A percentile compares a stretch with the other conserved stretches of the same genome.
phyloP scores from a whole-genome alignment of 2,329 filamentous ascomycete genomes.

The Didymella lethalis region DNA sequence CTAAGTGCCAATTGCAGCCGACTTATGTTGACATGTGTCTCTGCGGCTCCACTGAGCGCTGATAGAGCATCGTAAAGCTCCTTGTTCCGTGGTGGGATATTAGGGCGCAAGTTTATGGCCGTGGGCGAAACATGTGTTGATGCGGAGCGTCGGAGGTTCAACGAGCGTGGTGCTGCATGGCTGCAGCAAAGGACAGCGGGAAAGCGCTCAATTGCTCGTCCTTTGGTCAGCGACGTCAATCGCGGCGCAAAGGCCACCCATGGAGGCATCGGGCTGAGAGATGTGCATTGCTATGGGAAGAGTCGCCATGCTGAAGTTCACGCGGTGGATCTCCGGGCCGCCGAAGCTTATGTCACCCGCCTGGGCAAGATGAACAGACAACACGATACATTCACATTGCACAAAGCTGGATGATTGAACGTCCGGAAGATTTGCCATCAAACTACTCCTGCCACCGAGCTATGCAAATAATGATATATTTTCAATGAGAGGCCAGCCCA shows the following conservation, averaged over 20 bases:
- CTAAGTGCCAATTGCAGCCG: slow-evolving; percentile 75
- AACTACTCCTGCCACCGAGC: not conserved
- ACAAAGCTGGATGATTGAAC: not conserved
- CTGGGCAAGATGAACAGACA: not conserved
- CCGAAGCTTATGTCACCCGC: slow-evolving; percentile 15
- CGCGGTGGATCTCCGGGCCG: slow-evolving; percentile 38
- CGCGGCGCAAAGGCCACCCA: slow-evolving; percentile 50
- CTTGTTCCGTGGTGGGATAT: slow-evolving; percentile 60
- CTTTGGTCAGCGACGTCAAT: slow-evolving; percentile 36
- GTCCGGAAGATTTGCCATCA: not conserved
- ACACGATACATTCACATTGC: not conserved
- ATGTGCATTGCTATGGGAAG: slow-evolving; percentile 34
- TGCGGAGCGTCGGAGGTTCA: slow-evolving; percentile 43
- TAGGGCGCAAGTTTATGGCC: slow-evolving; percentile 62
- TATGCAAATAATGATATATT: slow-evolving; percentile 29
- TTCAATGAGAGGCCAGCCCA: slow-evolving; percentile 36
- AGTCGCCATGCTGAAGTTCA: slow-evolving; percentile 33
- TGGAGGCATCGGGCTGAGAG: slow-evolving; percentile 53
- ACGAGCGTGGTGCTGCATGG: slow-evolving; percentile 31
- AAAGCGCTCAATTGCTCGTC: slow-evolving; percentile 39
- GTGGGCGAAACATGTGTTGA: slow-evolving; percentile 60
- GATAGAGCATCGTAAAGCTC: slow-evolving; percentile 68
- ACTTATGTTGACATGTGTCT: slow-evolving; percentile 71
- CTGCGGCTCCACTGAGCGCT: slow-evolving; percentile 67
- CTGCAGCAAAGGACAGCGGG: slow-evolving; percentile 36